Evolutionary conservation across 495 filamentous ascomycete genomes (phyloP), one percentile per base, ranked within the genome.

Genomic region (Neurospora tetrasperma): DNA sequence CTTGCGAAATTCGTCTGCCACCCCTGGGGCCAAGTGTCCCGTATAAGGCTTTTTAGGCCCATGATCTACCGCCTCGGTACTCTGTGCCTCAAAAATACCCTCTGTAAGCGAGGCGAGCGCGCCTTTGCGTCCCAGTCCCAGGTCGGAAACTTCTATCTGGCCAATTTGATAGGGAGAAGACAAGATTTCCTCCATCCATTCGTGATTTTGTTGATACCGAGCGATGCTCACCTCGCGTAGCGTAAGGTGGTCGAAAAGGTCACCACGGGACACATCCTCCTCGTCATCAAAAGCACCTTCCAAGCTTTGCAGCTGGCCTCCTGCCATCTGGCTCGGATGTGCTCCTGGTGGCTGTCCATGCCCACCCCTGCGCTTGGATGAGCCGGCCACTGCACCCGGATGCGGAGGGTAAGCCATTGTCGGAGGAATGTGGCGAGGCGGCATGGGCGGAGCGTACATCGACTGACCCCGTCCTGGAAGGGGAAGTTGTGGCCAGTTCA

Each of bases 111-210:
- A 85, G 48, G 92, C 89, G 16, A 99, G 89, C 79, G 94, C 92
- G 14, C 96, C 96, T 79, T 91, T 93, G 7, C 94, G 87, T 6
- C 96, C 96, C 4, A 98, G 82, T 0, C 94, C 94, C 10, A 98
- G 86, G 77, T 97, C 94, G 4, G 93, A 87, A 6, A 94, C 93
- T n/a, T 89, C 88, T 68, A 99, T 95, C 75, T 96, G 91, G 31
- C 85, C 85, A 72, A 93, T 92, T 20, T 90, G 84, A 75, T 94
- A 97, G 0, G 94, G 93, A 0, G 94, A 97, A 3, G 90, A 91
- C 66, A 97, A 86, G n/a, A 99, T 89, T 82, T 99, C 94, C 77
- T 97, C 96, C 92, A 98, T 97, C 96, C 94, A 98, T 80, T 97
- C 94, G 75, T 98, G 96, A 77, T 99, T 96, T 76, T 97, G 96